Evolutionary conservation across 106 monocot species (phyloP).

Genomic region (Allium cepa): DNA sequence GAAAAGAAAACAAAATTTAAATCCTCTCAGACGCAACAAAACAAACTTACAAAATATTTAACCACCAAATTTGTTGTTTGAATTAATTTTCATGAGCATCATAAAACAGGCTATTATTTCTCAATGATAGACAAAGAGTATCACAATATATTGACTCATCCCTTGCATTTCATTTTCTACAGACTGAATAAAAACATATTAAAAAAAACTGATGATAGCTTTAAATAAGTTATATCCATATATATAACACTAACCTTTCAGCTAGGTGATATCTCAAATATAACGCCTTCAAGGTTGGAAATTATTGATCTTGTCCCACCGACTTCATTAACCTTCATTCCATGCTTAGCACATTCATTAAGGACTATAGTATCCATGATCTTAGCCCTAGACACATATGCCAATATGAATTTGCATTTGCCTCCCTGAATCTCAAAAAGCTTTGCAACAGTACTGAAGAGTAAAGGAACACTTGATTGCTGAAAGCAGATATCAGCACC

Average conservation of each 20-base stretch:
- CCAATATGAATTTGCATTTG: constrained; percentile 73
- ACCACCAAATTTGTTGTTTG: no score
- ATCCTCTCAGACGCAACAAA: no score
- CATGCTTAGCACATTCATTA: constrained; percentile 48
- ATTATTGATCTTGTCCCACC: constrained; percentile 57
- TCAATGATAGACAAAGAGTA: no score
- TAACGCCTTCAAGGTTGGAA: constrained; percentile 75
- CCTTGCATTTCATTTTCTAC: no score
- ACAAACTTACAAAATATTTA: no score
- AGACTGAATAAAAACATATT: no score
- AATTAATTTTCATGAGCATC: no score
- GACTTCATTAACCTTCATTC: constrained; percentile 67
- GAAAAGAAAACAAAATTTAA: no score
- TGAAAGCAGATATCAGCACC: constrained; percentile 99
- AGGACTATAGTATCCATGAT: constrained; percentile 72
- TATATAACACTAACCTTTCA: not conserved
- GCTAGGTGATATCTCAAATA: constrained; percentile 50
- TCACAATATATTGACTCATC: no score
- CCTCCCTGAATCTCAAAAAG: constrained; percentile 29
- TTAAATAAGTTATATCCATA: no score
- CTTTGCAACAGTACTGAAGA: constrained; percentile 74
- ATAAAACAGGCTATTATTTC: no score
- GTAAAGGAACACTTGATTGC: constrained; percentile 73
- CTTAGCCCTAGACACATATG: constrained; percentile 89
- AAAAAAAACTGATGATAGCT: no score